Base-by-base conservation (phyloP, 2,329 filamentous ascomycete species). In the Cadophora sp. region DNA sequence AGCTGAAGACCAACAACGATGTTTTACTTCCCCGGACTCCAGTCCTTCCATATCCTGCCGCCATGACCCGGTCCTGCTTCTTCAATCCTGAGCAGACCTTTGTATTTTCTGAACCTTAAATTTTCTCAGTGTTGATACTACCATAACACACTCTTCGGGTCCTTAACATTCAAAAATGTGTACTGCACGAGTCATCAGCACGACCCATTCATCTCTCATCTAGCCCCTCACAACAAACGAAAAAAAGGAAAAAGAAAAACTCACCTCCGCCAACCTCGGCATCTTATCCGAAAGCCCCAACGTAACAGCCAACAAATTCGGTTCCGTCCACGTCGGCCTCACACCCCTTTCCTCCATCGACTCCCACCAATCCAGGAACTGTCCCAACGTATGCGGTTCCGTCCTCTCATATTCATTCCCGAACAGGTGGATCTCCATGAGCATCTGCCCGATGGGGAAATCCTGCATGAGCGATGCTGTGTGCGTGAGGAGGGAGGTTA, bases 311-410 rank as follows among this genome's bases (percentile, higher is more conserved):
- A 76, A 61, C 16, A 75, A 50, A 63, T 77, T 76, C 9, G 74
- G 71, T 62, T 77, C 76, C 4, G 74, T 74, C 67, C 73, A 75
- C 5, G 71, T 60, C 27, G 73, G 69, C 34, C 76, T 67, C n/a
- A 77, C 63, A 3, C 75, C 76, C 24, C 72, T 71, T 12, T 64
- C 70, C 60, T 77, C 76, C 53, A 78, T 65, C n/a, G 62, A 70
- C 63, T 76, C 73, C 76, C 75, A 77, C 73, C 76, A 78, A 61
- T 72, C 62, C 43, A 77, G 29, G 53, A 76, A 78, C 1, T 70
- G 68, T 11, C 51, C 66, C 8, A 60, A 56, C 11, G 69, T 75
- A 53, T 73, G 70, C 31, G 56, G 65, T 59, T 71, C 69, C 37
- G 19, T 48, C 27, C 67, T 59, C 56, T 59, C 5, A 12, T 19